These are phyloP conservation scores for Cydonia oblonga DNA, from an alignment of 331 rosid genomes.

Conservation along the genomic window DNA sequence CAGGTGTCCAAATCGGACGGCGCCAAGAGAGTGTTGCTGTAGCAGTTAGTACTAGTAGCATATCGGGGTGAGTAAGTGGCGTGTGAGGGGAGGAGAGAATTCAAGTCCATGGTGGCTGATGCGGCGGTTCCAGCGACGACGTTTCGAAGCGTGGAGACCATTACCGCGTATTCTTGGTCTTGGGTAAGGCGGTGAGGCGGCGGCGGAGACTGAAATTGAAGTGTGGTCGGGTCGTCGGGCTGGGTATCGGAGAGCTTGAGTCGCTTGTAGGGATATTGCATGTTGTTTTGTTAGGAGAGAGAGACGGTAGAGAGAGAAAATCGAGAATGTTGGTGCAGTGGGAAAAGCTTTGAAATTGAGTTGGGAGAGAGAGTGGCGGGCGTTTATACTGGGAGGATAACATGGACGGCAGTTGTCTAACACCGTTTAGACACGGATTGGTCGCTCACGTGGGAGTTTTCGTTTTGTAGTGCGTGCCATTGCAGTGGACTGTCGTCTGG, in stretches of 20 bases:
- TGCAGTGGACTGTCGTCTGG: background rate
- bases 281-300: too few species aligned
- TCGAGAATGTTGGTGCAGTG: background rate
- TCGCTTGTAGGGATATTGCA: constrained; percentile 20
- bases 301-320: background rate
- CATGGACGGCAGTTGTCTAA: background rate
- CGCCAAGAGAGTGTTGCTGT: background rate
- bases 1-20: constrained; percentile 32
- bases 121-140: constrained; percentile 51
- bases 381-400: background rate
- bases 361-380: background rate
- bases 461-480: background rate
- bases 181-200: constrained; percentile 19
- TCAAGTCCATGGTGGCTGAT: background rate
- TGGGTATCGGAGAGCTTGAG: background rate
- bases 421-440: background rate
- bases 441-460: background rate
- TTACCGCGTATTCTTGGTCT: constrained; percentile 62
- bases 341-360: background rate
- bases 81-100: background rate
- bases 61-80: background rate
- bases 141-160: constrained; percentile 62
- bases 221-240: background rate
- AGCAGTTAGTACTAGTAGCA: background rate
- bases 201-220: background rate